Percentiles rank a stretch among this genome's conserved stretches.
These are phyloP conservation scores for Aspergillus incahuasiensis DNA, from an alignment of 495 filamentous ascomycete genomes.

Conservation along the genomic window DNA sequence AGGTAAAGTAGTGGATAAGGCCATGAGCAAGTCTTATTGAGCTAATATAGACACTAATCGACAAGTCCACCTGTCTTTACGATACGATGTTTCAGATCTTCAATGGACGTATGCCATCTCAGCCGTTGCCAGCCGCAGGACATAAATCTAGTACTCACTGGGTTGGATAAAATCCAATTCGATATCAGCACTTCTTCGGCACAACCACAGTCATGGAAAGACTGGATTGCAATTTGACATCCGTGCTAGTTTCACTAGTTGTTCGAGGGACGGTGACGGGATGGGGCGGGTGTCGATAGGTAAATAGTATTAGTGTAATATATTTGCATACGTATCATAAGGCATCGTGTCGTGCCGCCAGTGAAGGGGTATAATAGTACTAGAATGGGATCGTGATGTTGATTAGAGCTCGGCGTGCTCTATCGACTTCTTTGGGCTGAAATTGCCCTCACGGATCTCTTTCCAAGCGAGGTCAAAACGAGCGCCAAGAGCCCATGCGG, in stretches of 20 bases:
- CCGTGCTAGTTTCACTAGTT: conserved; percentile 59
- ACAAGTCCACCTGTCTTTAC: no score
- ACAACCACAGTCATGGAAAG: conserved; percentile 82
- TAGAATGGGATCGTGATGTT: conserved; percentile 23
- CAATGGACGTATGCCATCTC: conserved; percentile 49
- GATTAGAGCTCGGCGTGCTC: conserved; percentile 38
- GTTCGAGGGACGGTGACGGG: not conserved
- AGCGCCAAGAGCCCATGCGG: conserved; percentile 65
- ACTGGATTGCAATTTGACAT: conserved; percentile 99
- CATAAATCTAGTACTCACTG: conserved; percentile 52
- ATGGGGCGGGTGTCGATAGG: not conserved
- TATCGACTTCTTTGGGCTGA: conserved; percentile 25
- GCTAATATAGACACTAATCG: no score
- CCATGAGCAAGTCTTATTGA: no score
- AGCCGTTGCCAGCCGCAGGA: conserved; percentile 27
- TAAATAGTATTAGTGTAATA: conserved; percentile 31
- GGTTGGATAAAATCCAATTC: conserved; percentile 28
- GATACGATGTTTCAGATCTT: conserved; percentile 47
- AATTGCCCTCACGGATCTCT: conserved; percentile 50
- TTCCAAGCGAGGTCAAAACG: conserved; percentile 59
- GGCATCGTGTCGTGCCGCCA: conserved; percentile 15
- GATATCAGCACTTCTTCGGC: conserved; percentile 83
- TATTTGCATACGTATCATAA: conserved; percentile 9
- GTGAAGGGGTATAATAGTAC: conserved; percentile 15
- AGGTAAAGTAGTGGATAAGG: no score